These are phyloP conservation scores for Candida manassasensis DNA, from an alignment of 805 yeast genomes.

Conservation along the genomic window DNA sequence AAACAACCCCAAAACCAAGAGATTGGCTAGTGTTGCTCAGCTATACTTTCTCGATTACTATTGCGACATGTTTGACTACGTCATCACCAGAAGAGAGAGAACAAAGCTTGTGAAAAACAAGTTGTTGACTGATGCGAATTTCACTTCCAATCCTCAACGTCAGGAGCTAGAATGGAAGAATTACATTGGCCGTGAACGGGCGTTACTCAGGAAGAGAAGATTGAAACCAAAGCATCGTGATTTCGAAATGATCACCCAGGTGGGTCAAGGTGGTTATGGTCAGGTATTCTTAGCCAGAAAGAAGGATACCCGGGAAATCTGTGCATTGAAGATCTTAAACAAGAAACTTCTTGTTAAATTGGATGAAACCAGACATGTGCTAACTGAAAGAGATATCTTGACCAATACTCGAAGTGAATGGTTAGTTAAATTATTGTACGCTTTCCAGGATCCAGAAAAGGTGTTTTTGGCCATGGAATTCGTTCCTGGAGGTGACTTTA, in stretches of 20 bases:
- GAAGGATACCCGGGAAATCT: slow-evolving; percentile 89
- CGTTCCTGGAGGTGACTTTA: slow-evolving; percentile 99
- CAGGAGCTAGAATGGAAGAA: slow-evolving; percentile 59
- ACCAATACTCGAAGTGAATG: slow-evolving; percentile 96
- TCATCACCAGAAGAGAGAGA: slow-evolving; percentile 80
- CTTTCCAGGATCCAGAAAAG: slow-evolving; percentile 88
- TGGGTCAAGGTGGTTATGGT: slow-evolving; percentile 99
- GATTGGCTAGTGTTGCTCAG: slow-evolving; percentile 88
- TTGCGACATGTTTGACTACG: slow-evolving; percentile 92
- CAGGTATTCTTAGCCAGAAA: slow-evolving; percentile 96
- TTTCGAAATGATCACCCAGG: slow-evolving; percentile 94
- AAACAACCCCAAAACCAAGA: slow-evolving; percentile 67
- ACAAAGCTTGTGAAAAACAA: slow-evolving; percentile 63
- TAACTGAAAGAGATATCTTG: slow-evolving; percentile 93
- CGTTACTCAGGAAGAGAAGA: slow-evolving; percentile 80
- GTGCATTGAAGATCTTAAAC: slow-evolving; percentile 89
- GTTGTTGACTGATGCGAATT: slow-evolving; percentile 48
- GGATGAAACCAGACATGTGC: slow-evolving; percentile 92
- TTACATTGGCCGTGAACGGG: slow-evolving; percentile 80
- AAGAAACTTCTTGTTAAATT: slow-evolving; percentile 80
- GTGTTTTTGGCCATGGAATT: slow-evolving; percentile 97
- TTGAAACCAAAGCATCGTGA: slow-evolving; percentile 91
- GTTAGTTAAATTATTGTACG: slow-evolving; percentile 89
- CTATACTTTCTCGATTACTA: slow-evolving; percentile 92
- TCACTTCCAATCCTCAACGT: slow-evolving; percentile 23